Base-by-base conservation (phyloP, 192 early-diverging fungal genomes). In the Coemansia sp. region DNA sequence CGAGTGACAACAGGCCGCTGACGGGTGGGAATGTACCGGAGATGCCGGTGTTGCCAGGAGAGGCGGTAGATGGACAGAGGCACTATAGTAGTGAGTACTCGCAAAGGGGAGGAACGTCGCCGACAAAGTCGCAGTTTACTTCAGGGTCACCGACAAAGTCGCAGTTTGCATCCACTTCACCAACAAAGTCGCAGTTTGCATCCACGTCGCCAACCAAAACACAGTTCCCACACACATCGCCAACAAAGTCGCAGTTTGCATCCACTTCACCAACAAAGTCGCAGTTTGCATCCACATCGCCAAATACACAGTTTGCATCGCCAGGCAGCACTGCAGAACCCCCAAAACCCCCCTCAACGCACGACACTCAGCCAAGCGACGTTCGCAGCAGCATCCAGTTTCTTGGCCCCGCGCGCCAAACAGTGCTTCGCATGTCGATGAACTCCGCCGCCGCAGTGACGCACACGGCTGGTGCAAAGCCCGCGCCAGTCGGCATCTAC, bases 351-450 rank as follows among this genome's bases (percentile, higher is more conserved):
- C 21, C 25, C 1, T 26, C 25, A 2, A 2, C 25, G 25, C 25
- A 26, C 4, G 42, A 56, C n/a, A 10, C 42, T 21, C 21, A 21
- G 42, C 34, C 38, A 59, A 8, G 26, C 58, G 42, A 37, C 24
- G 50, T 10, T 18, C 55, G 50, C 56, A 71, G 56, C 55, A 77
- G 74, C 56, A 79, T 79, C 10, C 76, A 73, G 63, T 73, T 79
- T 31, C 63, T 79, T 31, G 76, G 76, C n/a, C 76, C 76, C 28
- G 59, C 63, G 42, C 65, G 76, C 18, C 58, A 66, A n/a, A 57
- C 66, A 0, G 36, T 79, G 5, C 24, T 79, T 56, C 76, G 76
- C 52, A 79, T 79, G 76, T 69, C 76, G 10, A 64, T 73, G 67
- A 68, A 79, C 47, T 70, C 67, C 28, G 46, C 59, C 42, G 56